Evolutionary conservation across 148 eudicot species (phyloP).

Genomic region (Rhododendron mucronatum): DNA sequence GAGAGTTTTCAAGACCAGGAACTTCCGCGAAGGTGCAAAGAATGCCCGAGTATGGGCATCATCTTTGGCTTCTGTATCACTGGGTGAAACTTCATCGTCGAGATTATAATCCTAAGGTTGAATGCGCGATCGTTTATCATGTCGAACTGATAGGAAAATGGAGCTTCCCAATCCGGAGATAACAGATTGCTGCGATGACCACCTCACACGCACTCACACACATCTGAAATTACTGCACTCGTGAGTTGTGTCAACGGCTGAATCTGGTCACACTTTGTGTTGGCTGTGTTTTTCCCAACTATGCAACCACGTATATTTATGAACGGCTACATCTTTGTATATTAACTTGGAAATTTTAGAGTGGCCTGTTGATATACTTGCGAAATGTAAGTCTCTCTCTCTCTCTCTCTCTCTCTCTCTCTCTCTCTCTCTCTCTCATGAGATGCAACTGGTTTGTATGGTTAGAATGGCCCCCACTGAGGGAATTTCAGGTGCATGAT

Average conservation of each 20-base stretch:
- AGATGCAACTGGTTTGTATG: not conserved
- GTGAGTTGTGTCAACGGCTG: not conserved
- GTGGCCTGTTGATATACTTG: not conserved
- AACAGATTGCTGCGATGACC: not conserved
- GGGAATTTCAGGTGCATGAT: not conserved
- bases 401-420: not conserved
- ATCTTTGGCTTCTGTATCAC: not conserved
- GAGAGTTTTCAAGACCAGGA: not conserved
- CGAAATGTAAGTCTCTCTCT: not conserved
- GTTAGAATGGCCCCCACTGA: not conserved
- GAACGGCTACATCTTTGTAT: not conserved
- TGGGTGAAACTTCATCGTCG: not conserved
- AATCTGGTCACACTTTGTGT: not conserved
- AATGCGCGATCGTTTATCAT: not conserved
- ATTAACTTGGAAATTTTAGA: not conserved
- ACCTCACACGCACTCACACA: not conserved
- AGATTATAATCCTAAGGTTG: not conserved
- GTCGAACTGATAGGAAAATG: not conserved
- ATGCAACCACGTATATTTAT: not conserved
- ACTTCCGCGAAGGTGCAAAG: not conserved
- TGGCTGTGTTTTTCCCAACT: not conserved
- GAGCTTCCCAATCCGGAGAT: not conserved
- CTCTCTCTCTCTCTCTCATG: not conserved
- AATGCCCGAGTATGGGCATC: conserved; percentile 3
- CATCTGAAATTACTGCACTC: not conserved